phyloP scores from a whole-genome alignment of 208 protist species.

The Leishmania braziliensis region DNA sequence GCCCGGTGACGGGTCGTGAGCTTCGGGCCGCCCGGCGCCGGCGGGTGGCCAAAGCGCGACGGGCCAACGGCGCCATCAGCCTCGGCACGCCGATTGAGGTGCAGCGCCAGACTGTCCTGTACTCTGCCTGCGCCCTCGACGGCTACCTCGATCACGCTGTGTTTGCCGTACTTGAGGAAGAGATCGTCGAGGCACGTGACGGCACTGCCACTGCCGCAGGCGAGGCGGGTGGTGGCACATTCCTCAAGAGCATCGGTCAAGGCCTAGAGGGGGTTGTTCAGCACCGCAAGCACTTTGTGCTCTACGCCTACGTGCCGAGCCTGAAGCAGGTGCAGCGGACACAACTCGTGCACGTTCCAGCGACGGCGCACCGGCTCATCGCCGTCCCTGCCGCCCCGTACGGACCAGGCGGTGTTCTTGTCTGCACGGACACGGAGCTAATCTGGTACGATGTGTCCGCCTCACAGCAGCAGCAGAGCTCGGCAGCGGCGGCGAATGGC shows the following conservation, averaged over 20 bases:
- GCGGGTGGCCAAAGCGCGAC: slow-evolving; percentile 14
- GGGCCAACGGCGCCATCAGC: slow-evolving; percentile 49
- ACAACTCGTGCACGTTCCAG: slow-evolving; percentile 89
- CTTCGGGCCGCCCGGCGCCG: slow-evolving; percentile 27
- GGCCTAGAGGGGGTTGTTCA: background rate
- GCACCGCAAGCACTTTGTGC: slow-evolving; percentile 86
- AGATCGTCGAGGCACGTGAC: slow-evolving; percentile 53
- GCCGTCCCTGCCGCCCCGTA: slow-evolving; percentile 85
- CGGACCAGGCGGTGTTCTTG: slow-evolving; percentile 97
- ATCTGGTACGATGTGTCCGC: slow-evolving; percentile 91
- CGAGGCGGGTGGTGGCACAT: slow-evolving; percentile 22
- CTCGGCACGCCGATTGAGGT: slow-evolving; percentile 74
- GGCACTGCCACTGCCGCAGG: slow-evolving; percentile 6
- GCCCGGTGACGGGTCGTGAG: slow-evolving; percentile 18
- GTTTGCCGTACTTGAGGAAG: slow-evolving; percentile 82
- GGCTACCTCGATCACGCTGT: slow-evolving; percentile 57
- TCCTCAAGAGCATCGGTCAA: slow-evolving; percentile 25
- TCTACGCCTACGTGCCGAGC: slow-evolving; percentile 98
- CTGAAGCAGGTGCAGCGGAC: slow-evolving; percentile 99
- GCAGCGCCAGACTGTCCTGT: slow-evolving; percentile 74
- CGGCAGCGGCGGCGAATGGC: slow-evolving; percentile 2
- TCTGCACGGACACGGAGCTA: slow-evolving; percentile 95
- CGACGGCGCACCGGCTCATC: slow-evolving; percentile 90
- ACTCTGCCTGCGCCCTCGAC: slow-evolving; percentile 70
- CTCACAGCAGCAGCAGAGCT: slow-evolving; percentile 21